Base-by-base conservation (phyloP, 192 early-diverging fungal genomes). In the Coemansia sp. region DNA sequence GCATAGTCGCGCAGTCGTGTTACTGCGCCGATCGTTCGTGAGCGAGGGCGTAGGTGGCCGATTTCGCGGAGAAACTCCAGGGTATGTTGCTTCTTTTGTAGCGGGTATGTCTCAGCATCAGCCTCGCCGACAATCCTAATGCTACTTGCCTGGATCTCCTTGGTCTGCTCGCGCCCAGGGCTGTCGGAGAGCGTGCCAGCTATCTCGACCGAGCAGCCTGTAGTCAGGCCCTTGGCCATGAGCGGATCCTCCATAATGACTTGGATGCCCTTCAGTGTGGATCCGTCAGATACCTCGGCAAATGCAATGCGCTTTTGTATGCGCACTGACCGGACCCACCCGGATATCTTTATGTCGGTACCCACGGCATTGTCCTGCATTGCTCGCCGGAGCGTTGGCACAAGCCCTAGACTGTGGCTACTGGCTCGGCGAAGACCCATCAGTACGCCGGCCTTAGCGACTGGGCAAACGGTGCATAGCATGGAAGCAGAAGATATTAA, bases 321-420 rank as follows among this genome's bases (percentile, higher is more conserved):
- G 14, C 94, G 88, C 34, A 93, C 87, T 2, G 94, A 90, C 31
- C 88, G 82, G n/a, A 94, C 76, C 94, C 94, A 95, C 6, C 92
- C 94, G 23, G 73, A 56, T 23, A 76, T 40, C 16, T 26, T 73
- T 23, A 81, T 70, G 14, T 65, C 60, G 0, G 70, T 14, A 1
- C 78, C 78, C 0, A 38, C 24, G 10, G 50, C 48, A 16, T 67
- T 64, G 9, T 60, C 62, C 3, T 65, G 43, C 16, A 81, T 51
- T 9, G 66, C 64, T 24, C 39, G 65, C 18, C 57, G 60, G 23
- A 81, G 65, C 24, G 77, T 80, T 11, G 60, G 65, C 45, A 59
- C 55, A 24, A 80, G 69, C 9, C 62, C 68, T 3, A 66, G 26
- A 18, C 35, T 33, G 50, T 26, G 24, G 13, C 10, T 53, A 53